These are phyloP conservation scores for Tephrocybe sp. DNA, from an alignment of 768 basidiomycete genomes.

Conservation along the genomic window DNA sequence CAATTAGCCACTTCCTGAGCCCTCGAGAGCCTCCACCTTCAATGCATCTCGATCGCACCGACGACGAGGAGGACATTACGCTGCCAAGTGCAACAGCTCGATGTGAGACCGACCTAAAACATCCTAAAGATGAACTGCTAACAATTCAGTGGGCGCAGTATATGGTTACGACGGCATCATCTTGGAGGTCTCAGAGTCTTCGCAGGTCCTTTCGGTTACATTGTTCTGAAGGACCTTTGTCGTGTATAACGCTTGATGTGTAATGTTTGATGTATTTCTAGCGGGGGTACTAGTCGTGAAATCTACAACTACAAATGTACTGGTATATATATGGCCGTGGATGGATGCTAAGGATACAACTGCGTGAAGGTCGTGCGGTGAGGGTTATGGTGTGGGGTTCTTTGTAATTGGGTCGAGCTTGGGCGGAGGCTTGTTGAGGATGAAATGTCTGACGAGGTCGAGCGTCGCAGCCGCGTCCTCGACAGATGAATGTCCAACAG, in stretches of 20 bases:
- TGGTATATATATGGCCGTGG: background rate
- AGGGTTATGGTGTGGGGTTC: background rate
- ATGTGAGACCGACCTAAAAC: conserved; percentile 44
- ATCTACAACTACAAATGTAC: background rate
- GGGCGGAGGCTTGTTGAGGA: conserved; percentile 57
- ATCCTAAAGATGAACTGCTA: background rate
- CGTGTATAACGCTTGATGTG: background rate
- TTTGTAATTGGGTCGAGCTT: conserved; percentile 6
- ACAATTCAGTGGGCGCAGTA: conserved; percentile 37
- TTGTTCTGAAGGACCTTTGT: conserved; percentile 48
- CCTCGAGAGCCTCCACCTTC: conserved; percentile 75
- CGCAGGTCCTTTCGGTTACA: conserved; percentile 74
- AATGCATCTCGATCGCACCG: conserved; percentile 79
- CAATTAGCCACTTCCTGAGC: conserved; percentile 74
- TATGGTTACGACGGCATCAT: conserved; percentile 83
- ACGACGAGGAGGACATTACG: conserved; percentile 71
- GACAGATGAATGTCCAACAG: conserved; percentile 83
- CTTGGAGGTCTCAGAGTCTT: conserved; percentile 75
- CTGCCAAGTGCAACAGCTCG: conserved; percentile 65
- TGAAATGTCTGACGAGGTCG: conserved; percentile 83
- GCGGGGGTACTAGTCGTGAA: no score
- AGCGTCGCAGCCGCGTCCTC: conserved; percentile 91
- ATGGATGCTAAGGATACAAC: background rate
- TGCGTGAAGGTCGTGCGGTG: background rate
- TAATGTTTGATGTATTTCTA: background rate